These are phyloP conservation scores for Coleophoma eucalyptorum DNA, from an alignment of 2,329 filamentous ascomycete genomes.

Conservation along the genomic window DNA sequence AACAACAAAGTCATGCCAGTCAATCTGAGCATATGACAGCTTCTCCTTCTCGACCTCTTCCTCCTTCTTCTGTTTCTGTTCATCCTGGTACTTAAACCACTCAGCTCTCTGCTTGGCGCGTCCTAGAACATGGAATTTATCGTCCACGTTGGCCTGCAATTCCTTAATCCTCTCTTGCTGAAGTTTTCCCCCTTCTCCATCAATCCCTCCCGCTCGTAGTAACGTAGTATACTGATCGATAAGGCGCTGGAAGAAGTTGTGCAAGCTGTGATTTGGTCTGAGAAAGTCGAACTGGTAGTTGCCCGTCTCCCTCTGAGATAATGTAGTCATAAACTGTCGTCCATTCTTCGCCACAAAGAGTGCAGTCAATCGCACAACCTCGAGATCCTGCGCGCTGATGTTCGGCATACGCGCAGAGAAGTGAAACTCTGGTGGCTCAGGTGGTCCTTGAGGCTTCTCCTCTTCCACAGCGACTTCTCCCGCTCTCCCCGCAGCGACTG, in stretches of 20 bases:
- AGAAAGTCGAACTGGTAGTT: constrained; percentile 98
- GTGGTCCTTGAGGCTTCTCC: constrained; percentile 75
- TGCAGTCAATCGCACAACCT: constrained; percentile 72
- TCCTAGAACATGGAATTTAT: constrained; percentile 77
- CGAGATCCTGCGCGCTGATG: constrained; percentile 90
- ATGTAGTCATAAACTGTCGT: constrained; percentile 81
- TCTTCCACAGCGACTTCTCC: constrained; percentile 55
- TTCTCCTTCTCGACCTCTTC: constrained; percentile 82
- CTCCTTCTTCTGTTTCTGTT: constrained; percentile 84
- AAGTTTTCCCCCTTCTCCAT: constrained; percentile 58
- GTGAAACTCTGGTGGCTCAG: constrained; percentile 80
- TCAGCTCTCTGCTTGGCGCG: constrained; percentile 83
- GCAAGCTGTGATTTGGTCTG: constrained; percentile 89
- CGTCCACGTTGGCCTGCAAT: constrained; percentile 68
- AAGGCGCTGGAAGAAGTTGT: constrained; percentile 90
- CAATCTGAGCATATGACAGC: constrained; percentile 75
- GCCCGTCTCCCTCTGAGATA: constrained; percentile 82
- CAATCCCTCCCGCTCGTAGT: constrained; percentile 62
- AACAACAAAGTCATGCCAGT: constrained; percentile 97
- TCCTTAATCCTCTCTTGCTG: constrained; percentile 70
- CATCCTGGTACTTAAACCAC: constrained; percentile 79
- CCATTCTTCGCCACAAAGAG: constrained; percentile 92
- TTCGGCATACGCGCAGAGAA: constrained; percentile 97
- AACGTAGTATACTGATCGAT: constrained; percentile 91
- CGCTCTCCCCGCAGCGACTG: constrained; percentile 70